Conservation (phyloP, 352 stramenopile genomes). For the Phytopythium litorale region DNA sequence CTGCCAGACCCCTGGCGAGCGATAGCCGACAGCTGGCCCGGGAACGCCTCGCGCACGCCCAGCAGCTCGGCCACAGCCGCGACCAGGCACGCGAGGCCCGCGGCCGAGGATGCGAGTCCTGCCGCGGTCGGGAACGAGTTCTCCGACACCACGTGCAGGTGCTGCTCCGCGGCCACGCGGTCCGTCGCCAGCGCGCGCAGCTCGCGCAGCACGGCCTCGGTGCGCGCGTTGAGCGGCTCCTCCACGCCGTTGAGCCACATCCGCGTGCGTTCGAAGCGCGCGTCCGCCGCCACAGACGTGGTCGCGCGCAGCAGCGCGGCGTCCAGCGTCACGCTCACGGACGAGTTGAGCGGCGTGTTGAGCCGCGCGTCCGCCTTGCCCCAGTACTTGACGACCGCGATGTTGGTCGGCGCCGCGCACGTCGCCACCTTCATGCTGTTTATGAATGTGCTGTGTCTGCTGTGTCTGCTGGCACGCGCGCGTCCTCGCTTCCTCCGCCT, state of each 20-base stretch:
- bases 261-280: conserved; percentile 77
- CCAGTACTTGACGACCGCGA: conserved; percentile 99
- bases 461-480: too few species aligned
- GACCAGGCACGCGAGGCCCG: conserved; percentile 95
- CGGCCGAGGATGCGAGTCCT: conserved; percentile 96
- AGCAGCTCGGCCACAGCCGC: conserved; percentile 83
- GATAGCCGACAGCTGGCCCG: conserved; percentile 89
- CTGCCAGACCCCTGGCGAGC: conserved; percentile 94
- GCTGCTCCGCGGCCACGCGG: conserved; percentile 12
- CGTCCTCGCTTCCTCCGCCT: too few species aligned
- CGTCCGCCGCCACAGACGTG: conserved; percentile 87
- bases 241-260: conserved; percentile 97
- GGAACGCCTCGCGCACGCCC: conserved; percentile 87
- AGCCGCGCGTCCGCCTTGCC: conserved; percentile 90
- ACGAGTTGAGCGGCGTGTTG: conserved; percentile 98
- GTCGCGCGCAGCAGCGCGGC: conserved; percentile 93
- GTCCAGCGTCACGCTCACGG: conserved; percentile 95
- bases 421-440: conserved; percentile 62
- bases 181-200: conserved; percentile 48
- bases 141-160: conserved; percentile 93
- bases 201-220: conserved; percentile 66
- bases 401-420: conserved; percentile 95
- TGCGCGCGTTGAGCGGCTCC: conserved; percentile 74
- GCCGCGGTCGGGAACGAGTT: conserved; percentile 99
- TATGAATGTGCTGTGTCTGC: not conserved